A percentile compares a stretch with the other conserved stretches of the same genome.
phyloP scores from a whole-genome alignment of 2,329 filamentous ascomycete species.

The Ophioceras dolichostomum region DNA sequence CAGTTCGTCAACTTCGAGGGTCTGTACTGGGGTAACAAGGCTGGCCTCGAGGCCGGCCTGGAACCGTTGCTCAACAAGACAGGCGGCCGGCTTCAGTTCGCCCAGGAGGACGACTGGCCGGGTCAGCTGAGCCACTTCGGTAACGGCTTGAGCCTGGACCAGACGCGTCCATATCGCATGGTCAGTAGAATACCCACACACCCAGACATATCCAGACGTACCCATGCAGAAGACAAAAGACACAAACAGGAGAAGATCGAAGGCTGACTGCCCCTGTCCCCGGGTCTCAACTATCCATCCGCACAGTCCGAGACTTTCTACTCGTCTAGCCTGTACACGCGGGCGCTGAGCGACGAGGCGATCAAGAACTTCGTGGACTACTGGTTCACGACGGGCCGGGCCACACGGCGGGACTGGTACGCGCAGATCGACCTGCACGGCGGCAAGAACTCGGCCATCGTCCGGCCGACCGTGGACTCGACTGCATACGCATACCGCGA shows the following conservation, averaged over 20 bases:
- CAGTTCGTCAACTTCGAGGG: slow-evolving; percentile 24
- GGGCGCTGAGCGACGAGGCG: slow-evolving; percentile 19
- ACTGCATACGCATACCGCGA: slow-evolving; percentile 29
- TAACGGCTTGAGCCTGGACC: slow-evolving; percentile 16
- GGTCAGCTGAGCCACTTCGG: slow-evolving; percentile 19
- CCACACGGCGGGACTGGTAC: slow-evolving; percentile 24
- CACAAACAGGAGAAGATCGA: too few species aligned
- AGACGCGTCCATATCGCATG: slow-evolving; percentile 16
- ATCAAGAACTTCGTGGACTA: slow-evolving; percentile 24
- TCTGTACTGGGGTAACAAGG: slow-evolving; percentile 22
- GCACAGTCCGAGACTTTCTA: slow-evolving; percentile 28
- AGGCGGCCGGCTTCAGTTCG: slow-evolving; percentile 17
- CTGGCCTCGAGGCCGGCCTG: slow-evolving; percentile 17
- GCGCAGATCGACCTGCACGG: slow-evolving; percentile 29
- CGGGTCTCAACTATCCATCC: background rate
- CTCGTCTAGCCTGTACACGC: slow-evolving; percentile 26
- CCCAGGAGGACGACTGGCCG: slow-evolving; percentile 17
- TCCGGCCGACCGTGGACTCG: slow-evolving; percentile 13
- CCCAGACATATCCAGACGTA: too few species aligned
- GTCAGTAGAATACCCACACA: too few species aligned
- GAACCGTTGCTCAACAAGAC: slow-evolving; percentile 20
- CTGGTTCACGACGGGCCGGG: slow-evolving; percentile 24
- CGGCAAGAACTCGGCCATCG: slow-evolving; percentile 24
- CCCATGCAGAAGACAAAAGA: background rate
- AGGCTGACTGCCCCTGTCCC: background rate